phyloP scores from a whole-genome alignment of 768 basidiomycete species.

The Holtermanniella nyarrowii region DNA sequence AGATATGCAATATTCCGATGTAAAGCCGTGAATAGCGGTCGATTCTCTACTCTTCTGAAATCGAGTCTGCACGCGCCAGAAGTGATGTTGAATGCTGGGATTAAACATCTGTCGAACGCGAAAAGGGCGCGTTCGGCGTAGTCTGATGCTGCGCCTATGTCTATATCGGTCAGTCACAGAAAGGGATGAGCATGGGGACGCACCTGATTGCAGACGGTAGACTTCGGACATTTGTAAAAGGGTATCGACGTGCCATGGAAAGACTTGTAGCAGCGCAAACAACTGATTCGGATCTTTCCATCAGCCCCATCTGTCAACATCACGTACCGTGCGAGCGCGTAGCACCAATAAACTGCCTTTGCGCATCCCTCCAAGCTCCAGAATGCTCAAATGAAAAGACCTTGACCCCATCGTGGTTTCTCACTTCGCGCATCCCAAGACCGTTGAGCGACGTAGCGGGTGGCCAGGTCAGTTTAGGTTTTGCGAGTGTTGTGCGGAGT shows the following conservation, averaged over 20 bases:
- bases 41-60: conserved; percentile 78
- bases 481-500: conserved; percentile 60
- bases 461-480: conserved; percentile 67
- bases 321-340: conserved; percentile 69
- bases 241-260: conserved; percentile 90
- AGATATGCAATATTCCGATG: conserved; percentile 79
- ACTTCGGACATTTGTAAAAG: conserved; percentile 77
- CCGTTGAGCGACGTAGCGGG: conserved; percentile 49
- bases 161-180: conserved; percentile 41
- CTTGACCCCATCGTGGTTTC: conserved; percentile 50
- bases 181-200: conserved; percentile 3
- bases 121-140: conserved; percentile 88
- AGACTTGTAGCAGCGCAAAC: conserved; percentile 59
- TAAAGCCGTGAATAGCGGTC: conserved; percentile 81
- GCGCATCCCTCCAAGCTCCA: conserved; percentile 69
- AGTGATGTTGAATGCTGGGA: conserved; percentile 76
- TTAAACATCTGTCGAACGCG: conserved; percentile 80
- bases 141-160: conserved; percentile 73
- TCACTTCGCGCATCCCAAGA: conserved; percentile 54
- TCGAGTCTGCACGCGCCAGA: conserved; percentile 72
- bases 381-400: conserved; percentile 88
- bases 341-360: conserved; percentile 66
- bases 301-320: background rate
- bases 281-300: conserved; percentile 46
- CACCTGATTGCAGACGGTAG: conserved; percentile 77